These are phyloP conservation scores for Epicoccum sorghinum DNA, from an alignment of 2,329 filamentous ascomycete species.

Conservation along the genomic window DNA sequence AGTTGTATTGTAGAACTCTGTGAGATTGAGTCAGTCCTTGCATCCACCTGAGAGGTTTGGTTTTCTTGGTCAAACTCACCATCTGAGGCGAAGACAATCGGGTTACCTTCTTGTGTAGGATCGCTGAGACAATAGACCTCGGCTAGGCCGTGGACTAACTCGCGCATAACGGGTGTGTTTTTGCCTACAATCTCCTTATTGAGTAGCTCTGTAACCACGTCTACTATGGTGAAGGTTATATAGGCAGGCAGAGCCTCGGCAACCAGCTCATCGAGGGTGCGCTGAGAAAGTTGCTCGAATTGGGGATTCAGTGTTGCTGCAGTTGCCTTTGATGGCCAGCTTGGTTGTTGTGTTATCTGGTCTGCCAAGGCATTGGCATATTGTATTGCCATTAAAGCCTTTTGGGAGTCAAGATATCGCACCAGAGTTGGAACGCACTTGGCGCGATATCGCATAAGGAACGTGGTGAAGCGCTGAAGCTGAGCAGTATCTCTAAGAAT, in stretches of 20 bases:
- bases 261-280: slow-evolving; percentile 66
- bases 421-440: slow-evolving; percentile 67
- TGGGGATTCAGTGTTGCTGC: slow-evolving; percentile 58
- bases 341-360: slow-evolving; percentile 56
- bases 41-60: neutral
- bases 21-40: neutral
- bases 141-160: slow-evolving; percentile 71
- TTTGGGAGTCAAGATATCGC: slow-evolving; percentile 72
- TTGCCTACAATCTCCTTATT: slow-evolving; percentile 69
- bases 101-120: slow-evolving; percentile 72
- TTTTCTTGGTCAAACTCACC: slow-evolving; percentile 49
- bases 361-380: slow-evolving; percentile 71
- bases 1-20: slow-evolving; percentile 73
- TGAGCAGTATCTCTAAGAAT: slow-evolving; percentile 68
- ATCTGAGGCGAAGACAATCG: slow-evolving; percentile 75
- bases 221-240: slow-evolving; percentile 69
- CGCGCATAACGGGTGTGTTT: slow-evolving; percentile 64
- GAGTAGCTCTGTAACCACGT: slow-evolving; percentile 70
- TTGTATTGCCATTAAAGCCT: slow-evolving; percentile 69
- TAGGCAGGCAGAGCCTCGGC: slow-evolving; percentile 72
- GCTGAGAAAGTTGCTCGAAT: slow-evolving; percentile 64
- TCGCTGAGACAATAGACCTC: slow-evolving; percentile 79
- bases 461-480: slow-evolving; percentile 68
- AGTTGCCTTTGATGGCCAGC: slow-evolving; percentile 39
- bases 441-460: slow-evolving; percentile 64